Conservation (phyloP, 2,329 filamentous ascomycete genomes). For the Aspergillus luchuensis region DNA sequence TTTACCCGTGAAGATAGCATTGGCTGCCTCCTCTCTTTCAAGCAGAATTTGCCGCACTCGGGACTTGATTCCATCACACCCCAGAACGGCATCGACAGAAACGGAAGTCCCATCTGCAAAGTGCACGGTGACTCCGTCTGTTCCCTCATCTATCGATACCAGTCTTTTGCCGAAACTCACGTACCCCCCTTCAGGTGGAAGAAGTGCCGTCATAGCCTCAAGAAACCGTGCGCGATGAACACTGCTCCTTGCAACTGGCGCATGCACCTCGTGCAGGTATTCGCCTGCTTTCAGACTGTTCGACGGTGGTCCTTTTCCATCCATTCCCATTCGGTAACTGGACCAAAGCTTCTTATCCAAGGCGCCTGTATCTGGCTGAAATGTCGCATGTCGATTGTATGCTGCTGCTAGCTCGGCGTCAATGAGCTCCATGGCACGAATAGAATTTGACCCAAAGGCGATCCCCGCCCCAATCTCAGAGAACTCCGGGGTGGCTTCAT, state of each 20-base stretch:
- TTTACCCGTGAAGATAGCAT: not conserved
- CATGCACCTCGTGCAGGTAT: conserved; percentile 3
- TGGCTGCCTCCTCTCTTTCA: not conserved
- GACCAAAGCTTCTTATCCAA: conserved; percentile 1
- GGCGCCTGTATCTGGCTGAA: not conserved
- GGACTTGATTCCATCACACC: conserved; percentile 8
- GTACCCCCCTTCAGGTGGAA: not conserved
- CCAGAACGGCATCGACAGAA: not conserved
- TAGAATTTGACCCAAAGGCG: conserved; percentile 3
- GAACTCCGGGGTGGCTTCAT: not conserved
- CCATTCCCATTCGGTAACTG: conserved; percentile 8
- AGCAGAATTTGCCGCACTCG: conserved; percentile 9
- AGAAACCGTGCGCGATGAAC: conserved; percentile 9
- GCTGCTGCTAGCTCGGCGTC: not conserved
- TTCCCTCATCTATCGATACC: not conserved
- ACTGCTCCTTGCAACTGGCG: conserved; percentile 2
- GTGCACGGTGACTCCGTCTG: not conserved
- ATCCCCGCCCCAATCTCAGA: conserved; percentile 6
- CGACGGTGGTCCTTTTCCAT: not conserved
- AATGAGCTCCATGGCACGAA: conserved; percentile 1
- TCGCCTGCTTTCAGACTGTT: not conserved
- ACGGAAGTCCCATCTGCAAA: conserved; percentile 5
- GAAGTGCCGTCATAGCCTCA: not conserved
- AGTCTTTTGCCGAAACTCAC: not conserved
- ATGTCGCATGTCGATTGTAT: not conserved